Conservation (phyloP, 179 eudicot species). For the Amaranthus tricolor region DNA sequence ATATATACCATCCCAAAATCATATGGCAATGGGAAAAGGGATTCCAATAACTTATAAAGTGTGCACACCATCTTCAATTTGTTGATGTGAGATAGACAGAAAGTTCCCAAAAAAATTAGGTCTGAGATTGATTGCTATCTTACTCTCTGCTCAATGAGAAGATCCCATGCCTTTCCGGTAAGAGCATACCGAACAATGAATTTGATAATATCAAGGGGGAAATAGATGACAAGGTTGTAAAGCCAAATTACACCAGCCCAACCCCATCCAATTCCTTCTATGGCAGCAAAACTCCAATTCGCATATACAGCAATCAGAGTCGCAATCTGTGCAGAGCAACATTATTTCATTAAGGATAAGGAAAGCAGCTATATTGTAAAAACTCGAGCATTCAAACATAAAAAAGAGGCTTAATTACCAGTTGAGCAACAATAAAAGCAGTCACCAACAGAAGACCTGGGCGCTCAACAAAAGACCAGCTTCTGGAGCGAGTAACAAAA, state of each 20-base stretch:
- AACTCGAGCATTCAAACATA: neutral
- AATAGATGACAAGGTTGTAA: conserved; percentile 51
- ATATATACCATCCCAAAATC: no score
- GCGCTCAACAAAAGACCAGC: conserved; percentile 68
- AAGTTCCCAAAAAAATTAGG: neutral
- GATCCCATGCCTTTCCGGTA: conserved; percentile 83
- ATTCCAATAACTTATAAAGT: no score
- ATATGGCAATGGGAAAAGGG: no score
- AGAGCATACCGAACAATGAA: conserved; percentile 64
- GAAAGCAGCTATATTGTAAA: neutral
- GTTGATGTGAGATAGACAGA: no score
- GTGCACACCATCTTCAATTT: no score
- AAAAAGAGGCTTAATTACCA: conserved; percentile 36
- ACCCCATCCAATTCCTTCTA: conserved; percentile 87
- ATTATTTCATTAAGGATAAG: neutral
- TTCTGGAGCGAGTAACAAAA: conserved; percentile 61
- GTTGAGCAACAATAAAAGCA: conserved; percentile 64
- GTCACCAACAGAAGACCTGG: conserved; percentile 53
- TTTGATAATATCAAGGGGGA: conserved; percentile 66
- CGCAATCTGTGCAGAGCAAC: conserved; percentile 46
- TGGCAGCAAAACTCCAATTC: conserved; percentile 74
- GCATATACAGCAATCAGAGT: conserved; percentile 81
- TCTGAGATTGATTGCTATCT: neutral
- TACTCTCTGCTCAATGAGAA: conserved; percentile 76
- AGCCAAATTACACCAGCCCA: conserved; percentile 93